Percentiles rank a stretch among this genome's conserved stretches.
These are phyloP conservation scores for Dioscorea zingiberensis DNA, from an alignment of 106 monocot species.

Conservation along the genomic window DNA sequence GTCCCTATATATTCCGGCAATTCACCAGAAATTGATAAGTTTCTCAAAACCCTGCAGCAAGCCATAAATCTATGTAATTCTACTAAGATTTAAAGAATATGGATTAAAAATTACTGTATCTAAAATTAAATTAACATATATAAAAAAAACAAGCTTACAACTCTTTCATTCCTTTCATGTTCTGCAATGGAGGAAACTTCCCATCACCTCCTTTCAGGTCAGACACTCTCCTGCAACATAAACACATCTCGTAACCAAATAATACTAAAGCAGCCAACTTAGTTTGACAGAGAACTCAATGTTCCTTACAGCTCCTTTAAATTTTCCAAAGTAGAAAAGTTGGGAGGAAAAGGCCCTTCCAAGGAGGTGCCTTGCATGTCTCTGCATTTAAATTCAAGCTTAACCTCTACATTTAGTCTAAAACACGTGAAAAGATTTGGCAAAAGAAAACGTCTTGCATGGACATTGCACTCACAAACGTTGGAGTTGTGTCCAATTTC, in stretches of 20 bases:
- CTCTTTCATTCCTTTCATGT: conserved; percentile 21
- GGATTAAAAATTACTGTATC: not conserved
- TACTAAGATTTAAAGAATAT: not conserved
- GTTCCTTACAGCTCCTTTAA: conserved; percentile 34
- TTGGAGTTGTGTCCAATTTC: conserved; percentile 43
- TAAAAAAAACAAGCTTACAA: conserved; percentile 26
- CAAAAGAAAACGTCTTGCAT: not conserved
- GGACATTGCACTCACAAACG: conserved; percentile 27
- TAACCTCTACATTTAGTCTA: not conserved
- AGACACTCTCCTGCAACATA: conserved; percentile 33
- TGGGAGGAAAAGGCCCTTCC: conserved; percentile 49
- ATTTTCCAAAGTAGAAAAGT: conserved; percentile 18
- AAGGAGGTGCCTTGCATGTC: conserved; percentile 57
- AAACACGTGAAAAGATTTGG: not conserved
- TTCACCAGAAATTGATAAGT: conserved; percentile 39
- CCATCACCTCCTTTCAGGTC: conserved; percentile 33
- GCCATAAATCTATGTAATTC: not conserved
- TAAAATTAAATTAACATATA: not conserved
- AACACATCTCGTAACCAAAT: not conserved
- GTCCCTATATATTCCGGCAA: conserved; percentile 43
- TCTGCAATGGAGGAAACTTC: conserved; percentile 42
- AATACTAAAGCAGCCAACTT: no score
- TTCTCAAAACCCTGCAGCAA: conserved; percentile 45
- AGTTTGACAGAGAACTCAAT: not conserved
- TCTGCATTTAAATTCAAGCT: conserved; percentile 9